A percentile compares a stretch with the other conserved stretches of the same genome.
phyloP scores from a whole-genome alignment of 2,329 filamentous ascomycete species.

The Colletotrichum eremochloae region DNA sequence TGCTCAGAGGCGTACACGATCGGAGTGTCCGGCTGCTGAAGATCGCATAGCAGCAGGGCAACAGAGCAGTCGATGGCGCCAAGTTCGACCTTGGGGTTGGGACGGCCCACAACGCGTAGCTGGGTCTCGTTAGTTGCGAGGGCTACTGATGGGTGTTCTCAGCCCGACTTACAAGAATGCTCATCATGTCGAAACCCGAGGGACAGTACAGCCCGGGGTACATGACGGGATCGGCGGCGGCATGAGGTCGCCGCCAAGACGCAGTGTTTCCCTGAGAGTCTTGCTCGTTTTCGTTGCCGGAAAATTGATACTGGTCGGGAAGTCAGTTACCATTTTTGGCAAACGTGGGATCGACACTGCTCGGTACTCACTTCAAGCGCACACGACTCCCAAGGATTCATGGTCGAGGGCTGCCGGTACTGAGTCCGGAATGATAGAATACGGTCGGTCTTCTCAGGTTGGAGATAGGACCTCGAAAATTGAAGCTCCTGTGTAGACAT shows the following conservation, averaged over 20 bases:
- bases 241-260: conserved; percentile 27
- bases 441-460: conserved; percentile 23
- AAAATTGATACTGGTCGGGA: conserved; percentile 45
- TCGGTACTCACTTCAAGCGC: conserved; percentile 51
- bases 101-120: conserved; percentile 75
- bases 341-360: too few species aligned
- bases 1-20: conserved; percentile 89
- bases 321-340: conserved; percentile 5
- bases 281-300: conserved; percentile 44
- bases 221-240: conserved; percentile 61
- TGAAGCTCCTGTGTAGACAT: conserved; percentile 29
- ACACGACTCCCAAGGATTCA: conserved; percentile 54
- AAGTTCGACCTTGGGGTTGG: conserved; percentile 82
- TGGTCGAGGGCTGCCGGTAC: conserved; percentile 35
- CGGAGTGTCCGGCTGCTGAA: conserved; percentile 78
- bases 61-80: conserved; percentile 88
- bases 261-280: conserved; percentile 40
- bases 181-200: conserved; percentile 69
- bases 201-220: conserved; percentile 69
- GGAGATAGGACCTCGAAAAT: conserved; percentile 8
- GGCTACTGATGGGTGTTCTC: background rate
- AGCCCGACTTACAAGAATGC: conserved; percentile 62
- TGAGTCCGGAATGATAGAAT: conserved; percentile 38
- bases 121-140: conserved; percentile 46
- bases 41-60: conserved; percentile 85